Conservation (phyloP, 2,329 filamentous ascomycete genomes). For the Alternaria metachromatica region DNA sequence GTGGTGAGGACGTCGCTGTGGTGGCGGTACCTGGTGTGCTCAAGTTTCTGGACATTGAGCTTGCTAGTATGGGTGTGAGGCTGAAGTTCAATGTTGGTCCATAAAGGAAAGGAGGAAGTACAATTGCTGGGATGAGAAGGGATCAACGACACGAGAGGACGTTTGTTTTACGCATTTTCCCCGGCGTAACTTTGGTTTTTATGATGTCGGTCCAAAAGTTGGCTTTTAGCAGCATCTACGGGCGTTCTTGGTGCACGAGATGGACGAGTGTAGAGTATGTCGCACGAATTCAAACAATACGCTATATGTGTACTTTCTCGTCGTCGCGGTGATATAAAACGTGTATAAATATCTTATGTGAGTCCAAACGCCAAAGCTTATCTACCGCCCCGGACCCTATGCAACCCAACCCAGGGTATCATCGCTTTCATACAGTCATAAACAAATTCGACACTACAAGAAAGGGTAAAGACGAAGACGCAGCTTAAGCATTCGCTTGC, state of each 20-base stretch:
- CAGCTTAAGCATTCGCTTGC: constrained; percentile 38
- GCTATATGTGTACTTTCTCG: not conserved
- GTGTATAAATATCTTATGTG: not conserved
- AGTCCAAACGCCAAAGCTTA: not conserved
- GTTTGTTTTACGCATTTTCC: not conserved
- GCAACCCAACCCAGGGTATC: not conserved
- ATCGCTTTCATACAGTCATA: not conserved
- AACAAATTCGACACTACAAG: not conserved
- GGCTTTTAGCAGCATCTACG: not conserved
- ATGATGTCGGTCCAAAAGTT: not conserved
- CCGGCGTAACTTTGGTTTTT: not conserved
- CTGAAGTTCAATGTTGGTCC: constrained; percentile 84
- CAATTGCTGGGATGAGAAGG: not conserved
- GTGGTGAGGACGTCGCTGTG: constrained; percentile 87
- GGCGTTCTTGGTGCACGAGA: not conserved
- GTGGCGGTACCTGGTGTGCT: constrained; percentile 93
- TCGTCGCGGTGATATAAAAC: too few relatives aligned
- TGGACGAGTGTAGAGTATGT: not conserved
- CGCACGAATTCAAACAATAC: not conserved
- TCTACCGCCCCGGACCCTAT: not conserved
- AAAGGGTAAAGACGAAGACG: not conserved
- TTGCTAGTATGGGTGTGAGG: constrained; percentile 95
- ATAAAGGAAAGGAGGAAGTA: constrained; percentile 18
- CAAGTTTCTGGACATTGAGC: constrained; percentile 91
- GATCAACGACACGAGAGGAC: not conserved